phyloP scores from a whole-genome alignment of 2,329 filamentous ascomycete species.

The Verticillium isaacii region DNA sequence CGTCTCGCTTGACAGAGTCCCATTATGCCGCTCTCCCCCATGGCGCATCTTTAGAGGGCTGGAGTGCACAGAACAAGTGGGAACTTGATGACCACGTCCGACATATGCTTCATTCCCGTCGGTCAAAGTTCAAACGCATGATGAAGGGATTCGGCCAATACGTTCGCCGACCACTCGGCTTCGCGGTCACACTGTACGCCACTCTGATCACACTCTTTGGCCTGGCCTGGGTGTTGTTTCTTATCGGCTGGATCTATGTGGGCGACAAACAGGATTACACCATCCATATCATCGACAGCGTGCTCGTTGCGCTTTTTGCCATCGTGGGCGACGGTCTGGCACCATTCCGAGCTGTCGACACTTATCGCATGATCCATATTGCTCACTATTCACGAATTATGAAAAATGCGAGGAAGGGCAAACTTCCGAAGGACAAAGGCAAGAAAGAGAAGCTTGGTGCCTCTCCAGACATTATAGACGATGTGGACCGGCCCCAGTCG shows the following conservation, averaged over 20 bases:
- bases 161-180: slow-evolving; percentile 69
- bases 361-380: slow-evolving; percentile 83
- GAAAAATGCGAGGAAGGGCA: slow-evolving; percentile 42
- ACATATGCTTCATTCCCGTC: slow-evolving; percentile 79
- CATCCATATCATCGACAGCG: slow-evolving; percentile 66
- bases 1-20: slow-evolving; percentile 61
- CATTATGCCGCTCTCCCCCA: slow-evolving; percentile 79
- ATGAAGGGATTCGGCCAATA: slow-evolving; percentile 82
- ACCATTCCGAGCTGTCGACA: slow-evolving; percentile 74
- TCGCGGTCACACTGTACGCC: slow-evolving; percentile 80
- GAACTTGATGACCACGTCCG: slow-evolving; percentile 82
- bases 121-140: slow-evolving; percentile 72
- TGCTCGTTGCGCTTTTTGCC: slow-evolving; percentile 66
- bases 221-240: slow-evolving; percentile 69
- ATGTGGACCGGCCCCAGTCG: too few relatives aligned
- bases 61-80: slow-evolving; percentile 68
- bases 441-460: too few relatives aligned
- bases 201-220: slow-evolving; percentile 73
- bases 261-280: slow-evolving; percentile 65
- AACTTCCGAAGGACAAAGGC: slow-evolving; percentile 27
- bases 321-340: slow-evolving; percentile 67
- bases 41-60: slow-evolving; percentile 66
- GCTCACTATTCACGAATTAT: slow-evolving; percentile 53
- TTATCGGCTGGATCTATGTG: slow-evolving; percentile 87
- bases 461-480: too few relatives aligned